phyloP scores from a whole-genome alignment of 225 moss, liverwort and hornwort genomes.

The Polytrichum commune region DNA sequence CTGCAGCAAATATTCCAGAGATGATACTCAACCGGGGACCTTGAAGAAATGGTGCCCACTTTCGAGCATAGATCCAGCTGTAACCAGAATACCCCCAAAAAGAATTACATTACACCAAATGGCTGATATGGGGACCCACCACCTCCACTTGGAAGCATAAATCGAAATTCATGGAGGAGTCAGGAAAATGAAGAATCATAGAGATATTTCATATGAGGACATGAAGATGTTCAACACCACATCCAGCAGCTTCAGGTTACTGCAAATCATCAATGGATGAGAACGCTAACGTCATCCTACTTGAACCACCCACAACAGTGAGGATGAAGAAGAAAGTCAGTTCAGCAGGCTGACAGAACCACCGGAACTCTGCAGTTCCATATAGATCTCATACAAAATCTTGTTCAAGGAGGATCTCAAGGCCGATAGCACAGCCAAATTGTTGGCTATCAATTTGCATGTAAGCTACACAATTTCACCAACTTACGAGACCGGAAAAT shows the following conservation, averaged over 20 bases:
- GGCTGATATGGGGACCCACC: neutral
- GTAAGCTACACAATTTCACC: no score
- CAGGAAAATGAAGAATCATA: neutral
- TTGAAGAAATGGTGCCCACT: conserved; percentile 90
- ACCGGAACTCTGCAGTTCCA: no score
- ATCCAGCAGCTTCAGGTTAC: neutral
- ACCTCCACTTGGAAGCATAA: neutral
- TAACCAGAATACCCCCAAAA: conserved; percentile 19
- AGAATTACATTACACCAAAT: neutral
- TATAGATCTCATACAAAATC: no score
- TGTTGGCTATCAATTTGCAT: no score
- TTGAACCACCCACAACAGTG: no score
- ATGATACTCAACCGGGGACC: conserved; percentile 85
- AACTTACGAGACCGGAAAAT: no score
- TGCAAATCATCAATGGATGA: neutral
- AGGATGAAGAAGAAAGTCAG: no score
- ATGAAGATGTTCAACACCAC: no score
- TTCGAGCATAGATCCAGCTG: conserved; percentile 99
- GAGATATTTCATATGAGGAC: no score
- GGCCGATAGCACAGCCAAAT: no score
- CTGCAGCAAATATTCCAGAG: conserved; percentile 70
- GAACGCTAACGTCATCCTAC: neutral
- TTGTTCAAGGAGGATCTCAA: no score
- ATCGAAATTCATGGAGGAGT: neutral
- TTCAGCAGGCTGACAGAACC: no score